A percentile compares a stretch with the other conserved stretches of the same genome.
These are phyloP conservation scores for Orychophragmus violaceus DNA, from an alignment of 345 rosid genomes.

Conservation along the genomic window DNA sequence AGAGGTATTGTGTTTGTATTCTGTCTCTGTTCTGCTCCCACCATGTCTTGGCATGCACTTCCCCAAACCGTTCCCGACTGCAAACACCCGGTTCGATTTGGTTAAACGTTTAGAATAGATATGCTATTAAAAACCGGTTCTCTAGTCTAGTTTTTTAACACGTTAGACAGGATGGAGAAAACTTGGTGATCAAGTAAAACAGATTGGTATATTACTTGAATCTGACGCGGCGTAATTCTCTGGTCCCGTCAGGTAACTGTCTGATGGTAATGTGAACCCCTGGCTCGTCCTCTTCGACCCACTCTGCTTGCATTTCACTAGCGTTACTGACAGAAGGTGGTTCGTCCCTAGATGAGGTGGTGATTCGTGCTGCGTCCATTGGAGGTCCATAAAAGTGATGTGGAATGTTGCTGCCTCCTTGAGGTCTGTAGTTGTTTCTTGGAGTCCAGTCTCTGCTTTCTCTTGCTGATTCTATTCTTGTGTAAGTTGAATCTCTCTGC, in stretches of 20 bases:
- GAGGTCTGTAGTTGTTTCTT: slow-evolving; percentile 43
- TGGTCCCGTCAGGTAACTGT: slow-evolving; percentile 81
- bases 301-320: slow-evolving; percentile 84
- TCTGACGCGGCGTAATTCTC: slow-evolving; percentile 94
- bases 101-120: neutral
- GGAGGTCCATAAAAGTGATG: slow-evolving; percentile 37
- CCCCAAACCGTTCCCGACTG: slow-evolving; percentile 94
- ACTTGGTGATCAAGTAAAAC: neutral
- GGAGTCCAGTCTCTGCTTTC: slow-evolving; percentile 73
- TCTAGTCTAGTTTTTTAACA: slow-evolving; percentile 4
- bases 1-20: slow-evolving; percentile 93
- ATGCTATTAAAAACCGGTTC: neutral
- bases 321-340: slow-evolving; percentile 81
- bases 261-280: slow-evolving; percentile 94
- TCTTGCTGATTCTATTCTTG: slow-evolving; percentile 62
- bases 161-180: neutral
- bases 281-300: slow-evolving; percentile 96
- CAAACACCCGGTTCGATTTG: slow-evolving; percentile 11
- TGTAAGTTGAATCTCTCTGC: slow-evolving; percentile 74
- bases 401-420: slow-evolving; percentile 18
- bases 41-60: slow-evolving; percentile 88
- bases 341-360: slow-evolving; percentile 87
- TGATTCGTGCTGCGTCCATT: slow-evolving; percentile 63
- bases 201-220: slow-evolving; percentile 65
- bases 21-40: slow-evolving; percentile 99